These are phyloP conservation scores for Gnetum montanum DNA, from an alignment of 75 land plant genomes.

Conservation along the genomic window DNA sequence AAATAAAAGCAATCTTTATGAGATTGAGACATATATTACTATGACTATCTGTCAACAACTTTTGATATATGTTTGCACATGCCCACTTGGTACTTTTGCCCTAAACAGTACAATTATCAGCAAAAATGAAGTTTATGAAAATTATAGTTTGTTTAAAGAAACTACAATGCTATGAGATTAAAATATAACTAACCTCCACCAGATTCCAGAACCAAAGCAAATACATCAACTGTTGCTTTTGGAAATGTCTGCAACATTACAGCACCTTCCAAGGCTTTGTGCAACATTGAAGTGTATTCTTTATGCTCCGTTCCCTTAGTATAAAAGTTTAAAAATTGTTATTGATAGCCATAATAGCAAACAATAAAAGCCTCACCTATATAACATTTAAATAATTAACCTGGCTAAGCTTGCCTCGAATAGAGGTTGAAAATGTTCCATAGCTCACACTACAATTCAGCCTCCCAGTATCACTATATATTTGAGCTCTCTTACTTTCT, in stretches of 20 bases:
- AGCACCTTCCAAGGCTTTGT: conserved; percentile 89
- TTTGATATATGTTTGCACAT: background rate
- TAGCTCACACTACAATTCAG: conserved; percentile 90
- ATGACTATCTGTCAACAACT: too few relatives aligned
- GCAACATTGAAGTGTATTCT: conserved; percentile 77
- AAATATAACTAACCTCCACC: conserved; percentile 84
- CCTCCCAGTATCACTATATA: conserved; percentile 84
- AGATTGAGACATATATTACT: too few relatives aligned
- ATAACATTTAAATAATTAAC: conserved; percentile 14
- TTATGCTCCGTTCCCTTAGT: conserved; percentile 65
- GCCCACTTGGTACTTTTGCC: too few relatives aligned
- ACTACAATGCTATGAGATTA: too few relatives aligned
- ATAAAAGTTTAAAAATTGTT: background rate
- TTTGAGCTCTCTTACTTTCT: conserved; percentile 94
- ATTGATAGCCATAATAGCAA: background rate
- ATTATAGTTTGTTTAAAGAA: too few relatives aligned
- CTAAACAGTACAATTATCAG: too few relatives aligned
- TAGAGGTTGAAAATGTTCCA: conserved; percentile 73
- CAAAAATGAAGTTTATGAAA: too few relatives aligned
- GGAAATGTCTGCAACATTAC: conserved; percentile 85
- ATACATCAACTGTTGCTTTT: conserved; percentile 96
- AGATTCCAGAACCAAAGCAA: conserved; percentile 93
- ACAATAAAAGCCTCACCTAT: background rate
- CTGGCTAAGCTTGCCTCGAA: conserved; percentile 55
- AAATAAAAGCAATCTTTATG: too few relatives aligned